A percentile compares a stretch with the other conserved stretches of the same genome.
phyloP scores from a whole-genome alignment of 176 grass and related monocot species.

The Ampelocalamus luodianensis region DNA sequence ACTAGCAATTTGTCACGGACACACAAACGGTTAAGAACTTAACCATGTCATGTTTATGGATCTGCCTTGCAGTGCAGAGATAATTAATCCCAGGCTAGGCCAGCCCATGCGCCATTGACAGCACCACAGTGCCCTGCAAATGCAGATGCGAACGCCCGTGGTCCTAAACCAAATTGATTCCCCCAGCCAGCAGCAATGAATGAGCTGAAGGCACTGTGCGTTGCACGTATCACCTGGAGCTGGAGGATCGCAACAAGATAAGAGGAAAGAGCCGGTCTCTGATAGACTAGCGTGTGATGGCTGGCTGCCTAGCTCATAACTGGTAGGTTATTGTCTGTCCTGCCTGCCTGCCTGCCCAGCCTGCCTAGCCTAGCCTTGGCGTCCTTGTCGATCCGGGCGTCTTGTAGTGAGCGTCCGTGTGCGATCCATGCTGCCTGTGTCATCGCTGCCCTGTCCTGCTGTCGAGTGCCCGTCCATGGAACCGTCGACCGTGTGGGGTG shows the following conservation, averaged over 20 bases:
- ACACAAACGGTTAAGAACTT: neutral
- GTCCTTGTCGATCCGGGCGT: constrained; percentile 36
- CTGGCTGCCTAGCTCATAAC: neutral
- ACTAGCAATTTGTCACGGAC: neutral
- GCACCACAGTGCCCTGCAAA: neutral
- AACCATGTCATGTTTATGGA: constrained; percentile 9
- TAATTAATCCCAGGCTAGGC: neutral
- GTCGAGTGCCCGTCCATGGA: neutral
- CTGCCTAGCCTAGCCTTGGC: neutral
- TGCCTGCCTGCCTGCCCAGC: too few species aligned
- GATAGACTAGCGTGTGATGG: constrained; percentile 10
- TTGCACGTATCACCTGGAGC: constrained; percentile 35
- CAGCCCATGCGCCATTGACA: constrained; percentile 2
- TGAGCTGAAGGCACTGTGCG: neutral
- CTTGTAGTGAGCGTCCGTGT: constrained; percentile 27
- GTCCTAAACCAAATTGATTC: constrained; percentile 18
- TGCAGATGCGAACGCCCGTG: neutral
- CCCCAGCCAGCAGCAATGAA: neutral
- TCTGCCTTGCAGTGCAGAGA: neutral
- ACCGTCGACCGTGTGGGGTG: neutral
- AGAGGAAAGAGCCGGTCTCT: neutral
- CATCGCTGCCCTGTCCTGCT: constrained; percentile 21
- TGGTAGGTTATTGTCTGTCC: constrained; percentile 21
- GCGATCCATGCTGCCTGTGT: constrained; percentile 14
- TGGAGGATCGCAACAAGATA: neutral